These are phyloP conservation scores for Botrytis elliptica DNA, from an alignment of 2,329 filamentous ascomycete genomes.

Conservation along the genomic window DNA sequence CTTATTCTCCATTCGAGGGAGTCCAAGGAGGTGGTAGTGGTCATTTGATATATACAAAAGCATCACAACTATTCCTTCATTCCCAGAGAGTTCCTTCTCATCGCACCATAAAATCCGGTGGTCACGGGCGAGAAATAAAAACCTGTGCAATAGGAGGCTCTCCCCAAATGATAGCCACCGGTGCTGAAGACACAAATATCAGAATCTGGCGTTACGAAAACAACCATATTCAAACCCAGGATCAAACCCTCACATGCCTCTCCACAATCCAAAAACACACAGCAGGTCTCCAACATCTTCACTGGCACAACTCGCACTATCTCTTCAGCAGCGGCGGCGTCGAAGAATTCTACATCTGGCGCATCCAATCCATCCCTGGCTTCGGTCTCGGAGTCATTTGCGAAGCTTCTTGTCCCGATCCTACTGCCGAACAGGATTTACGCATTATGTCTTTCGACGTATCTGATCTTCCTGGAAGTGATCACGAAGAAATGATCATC, in stretches of 20 bases:
- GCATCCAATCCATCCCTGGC: slow-evolving; percentile 51
- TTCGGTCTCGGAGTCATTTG: slow-evolving; percentile 55
- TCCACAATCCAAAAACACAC: slow-evolving; percentile 74
- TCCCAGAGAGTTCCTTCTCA: slow-evolving; percentile 44
- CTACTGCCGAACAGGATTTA: slow-evolving; percentile 60
- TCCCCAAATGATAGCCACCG: slow-evolving; percentile 57
- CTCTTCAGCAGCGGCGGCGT: slow-evolving; percentile 84
- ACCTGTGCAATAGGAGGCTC: slow-evolving; percentile 46
- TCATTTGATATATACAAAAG: slow-evolving; percentile 73
- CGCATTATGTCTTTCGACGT: slow-evolving; percentile 80
- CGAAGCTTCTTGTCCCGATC: slow-evolving; percentile 54
- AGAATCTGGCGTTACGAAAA: slow-evolving; percentile 62
- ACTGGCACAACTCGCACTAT: slow-evolving; percentile 64
- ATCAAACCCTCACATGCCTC: slow-evolving; percentile 42
- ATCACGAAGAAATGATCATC: slow-evolving; percentile 42
- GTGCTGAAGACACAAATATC: slow-evolving; percentile 71
- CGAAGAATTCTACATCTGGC: slow-evolving; percentile 90
- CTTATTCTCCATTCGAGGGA: slow-evolving; percentile 43
- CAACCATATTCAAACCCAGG: neutral
- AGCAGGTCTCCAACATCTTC: slow-evolving; percentile 69
- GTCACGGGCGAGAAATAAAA: slow-evolving; percentile 86
- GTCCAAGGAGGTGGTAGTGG: slow-evolving; percentile 40
- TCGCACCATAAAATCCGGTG: slow-evolving; percentile 60
- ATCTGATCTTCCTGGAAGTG: slow-evolving; percentile 22
- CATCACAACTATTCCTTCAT: slow-evolving; percentile 50